Conservation (phyloP, 2,329 filamentous ascomycete genomes). For the Hymenoscyphus infarciens region DNA sequence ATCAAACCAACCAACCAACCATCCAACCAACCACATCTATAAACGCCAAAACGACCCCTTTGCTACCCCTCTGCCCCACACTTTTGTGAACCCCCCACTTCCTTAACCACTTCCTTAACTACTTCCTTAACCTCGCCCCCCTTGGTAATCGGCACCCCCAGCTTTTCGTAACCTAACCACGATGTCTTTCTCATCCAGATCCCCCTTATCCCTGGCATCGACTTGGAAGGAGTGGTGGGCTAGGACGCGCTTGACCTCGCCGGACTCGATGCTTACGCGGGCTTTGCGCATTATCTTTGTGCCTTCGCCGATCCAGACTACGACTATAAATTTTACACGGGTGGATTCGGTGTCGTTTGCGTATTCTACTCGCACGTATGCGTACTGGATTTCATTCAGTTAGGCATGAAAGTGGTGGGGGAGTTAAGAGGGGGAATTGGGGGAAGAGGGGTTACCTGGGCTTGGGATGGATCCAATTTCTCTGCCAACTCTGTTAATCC, state of each 20-base stretch:
- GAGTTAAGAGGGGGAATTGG: not conserved
- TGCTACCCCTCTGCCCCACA: slow-evolving; percentile 10
- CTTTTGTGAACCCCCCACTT: not conserved
- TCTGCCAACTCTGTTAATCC: slow-evolving; percentile 56
- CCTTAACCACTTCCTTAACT: slow-evolving; percentile 22
- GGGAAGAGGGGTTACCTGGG: slow-evolving; percentile 15
- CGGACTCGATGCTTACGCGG: slow-evolving; percentile 63
- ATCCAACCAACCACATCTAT: slow-evolving; percentile 5
- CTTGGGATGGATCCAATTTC: slow-evolving; percentile 46
- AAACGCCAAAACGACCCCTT: slow-evolving; percentile 7
- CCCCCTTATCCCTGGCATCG: slow-evolving; percentile 56
- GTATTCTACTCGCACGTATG: slow-evolving; percentile 63
- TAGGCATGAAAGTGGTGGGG: slow-evolving; percentile 24
- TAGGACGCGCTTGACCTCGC: slow-evolving; percentile 60
- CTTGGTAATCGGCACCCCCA: slow-evolving; percentile 69
- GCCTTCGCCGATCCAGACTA: slow-evolving; percentile 64
- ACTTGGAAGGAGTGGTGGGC: slow-evolving; percentile 64
- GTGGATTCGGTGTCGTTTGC: slow-evolving; percentile 68
- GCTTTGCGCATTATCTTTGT: slow-evolving; percentile 69
- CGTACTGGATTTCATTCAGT: slow-evolving; percentile 45
- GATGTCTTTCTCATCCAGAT: slow-evolving; percentile 60
- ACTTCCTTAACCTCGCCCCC: slow-evolving; percentile 45
- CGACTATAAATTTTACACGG: slow-evolving; percentile 64
- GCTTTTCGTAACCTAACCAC: slow-evolving; percentile 59
- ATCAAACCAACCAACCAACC: too few species aligned